A percentile compares a stretch with the other conserved stretches of the same genome.
phyloP scores from a whole-genome alignment of 495 filamentous ascomycete species.

The Antarctomyces pellizariae region DNA sequence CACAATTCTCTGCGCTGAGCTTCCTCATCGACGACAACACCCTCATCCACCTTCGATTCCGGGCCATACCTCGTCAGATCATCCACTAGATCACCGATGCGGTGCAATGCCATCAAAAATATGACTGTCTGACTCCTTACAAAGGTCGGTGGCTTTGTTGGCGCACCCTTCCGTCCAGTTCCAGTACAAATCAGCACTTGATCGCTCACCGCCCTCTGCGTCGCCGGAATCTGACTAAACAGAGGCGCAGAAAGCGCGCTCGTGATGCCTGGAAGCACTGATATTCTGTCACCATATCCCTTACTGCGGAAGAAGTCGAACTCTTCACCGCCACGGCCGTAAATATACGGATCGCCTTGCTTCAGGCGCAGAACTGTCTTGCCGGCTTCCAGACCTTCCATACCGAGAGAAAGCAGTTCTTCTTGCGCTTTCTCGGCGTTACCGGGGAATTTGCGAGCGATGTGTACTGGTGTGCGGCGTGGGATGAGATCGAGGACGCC shows the following conservation, averaged over 20 bases:
- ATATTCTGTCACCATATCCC: conserved; percentile 31
- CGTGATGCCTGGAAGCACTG: conserved; percentile 77
- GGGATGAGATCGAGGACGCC: conserved; percentile 76
- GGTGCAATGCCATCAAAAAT: conserved; percentile 90
- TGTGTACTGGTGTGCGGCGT: conserved; percentile 68
- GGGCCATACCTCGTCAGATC: conserved; percentile 27
- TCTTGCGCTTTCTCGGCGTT: conserved; percentile 87
- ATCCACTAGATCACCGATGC: conserved; percentile 44
- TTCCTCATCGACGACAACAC: conserved; percentile 14
- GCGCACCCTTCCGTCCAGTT: conserved; percentile 75
- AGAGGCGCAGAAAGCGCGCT: conserved; percentile 67
- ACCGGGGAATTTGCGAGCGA: conserved; percentile 91
- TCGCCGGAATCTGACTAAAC: conserved; percentile 70
- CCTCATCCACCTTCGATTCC: conserved; percentile 14
- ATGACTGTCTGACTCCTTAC: conserved; percentile 60
- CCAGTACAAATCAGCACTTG: conserved; percentile 88
- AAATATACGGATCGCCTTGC: conserved; percentile 91
- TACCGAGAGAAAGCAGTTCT: conserved; percentile 63
- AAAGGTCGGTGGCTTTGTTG: conserved; percentile 58
- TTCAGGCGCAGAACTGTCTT: conserved; percentile 71
- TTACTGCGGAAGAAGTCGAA: conserved; percentile 57
- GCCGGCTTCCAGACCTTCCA: conserved; percentile 46
- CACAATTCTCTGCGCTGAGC: conserved; percentile 16
- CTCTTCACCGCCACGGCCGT: conserved; percentile 85
- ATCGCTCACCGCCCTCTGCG: conserved; percentile 74